Evolutionary conservation across 371 early-diverging fungal species (phyloP), one percentile per base, ranked within the genome.

Genomic region (Batkoa obscura): DNA sequence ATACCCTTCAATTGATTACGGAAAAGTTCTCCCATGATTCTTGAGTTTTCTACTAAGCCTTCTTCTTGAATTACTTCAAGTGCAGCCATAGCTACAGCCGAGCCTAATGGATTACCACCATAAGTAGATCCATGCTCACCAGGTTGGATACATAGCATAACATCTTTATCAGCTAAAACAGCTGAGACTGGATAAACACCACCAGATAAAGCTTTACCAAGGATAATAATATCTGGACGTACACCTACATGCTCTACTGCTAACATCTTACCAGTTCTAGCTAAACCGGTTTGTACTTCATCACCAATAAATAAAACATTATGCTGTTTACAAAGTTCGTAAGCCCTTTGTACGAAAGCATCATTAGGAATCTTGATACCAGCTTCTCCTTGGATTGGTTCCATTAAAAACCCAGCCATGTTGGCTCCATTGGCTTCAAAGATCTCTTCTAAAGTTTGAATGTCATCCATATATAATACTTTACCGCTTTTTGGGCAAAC

Each of bases 301-400:
- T 97, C 98, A 47, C 88, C 90, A 66, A 97, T 94, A 58, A 97
- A 82, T 55, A 97, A 73, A 17, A 92, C 94, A 60, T 95, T 94
- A 75, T 95, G 82, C 70, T 94, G 83, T 66, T 88, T 85, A 83
- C 96, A 97, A 41, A 94, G 76, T 15, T 83, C 87, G 59, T 82
- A 77, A 62, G 80, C 80, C 58, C 74, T 74, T 63, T 75, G 73
- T 50, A 97, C 71, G 70, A 93, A 97, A 8, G 90, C 95, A 0
- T 83, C 76, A 60, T 86, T 88, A n/a, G 98, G 94, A 2, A 94
- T 87, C 65, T 81, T 76, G 65, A 97, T 91, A 63, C 81, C 73
- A 32, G 95, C 96, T 74, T 97, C 98, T 60, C 98, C 98, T 71
- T 97, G 98, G 68, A 97, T 93, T 32, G 98, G 98, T 72, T 97